Evolutionary conservation across 768 basidiomycete genomes (phyloP).

Genomic region (Pleurotus giganteus): DNA sequence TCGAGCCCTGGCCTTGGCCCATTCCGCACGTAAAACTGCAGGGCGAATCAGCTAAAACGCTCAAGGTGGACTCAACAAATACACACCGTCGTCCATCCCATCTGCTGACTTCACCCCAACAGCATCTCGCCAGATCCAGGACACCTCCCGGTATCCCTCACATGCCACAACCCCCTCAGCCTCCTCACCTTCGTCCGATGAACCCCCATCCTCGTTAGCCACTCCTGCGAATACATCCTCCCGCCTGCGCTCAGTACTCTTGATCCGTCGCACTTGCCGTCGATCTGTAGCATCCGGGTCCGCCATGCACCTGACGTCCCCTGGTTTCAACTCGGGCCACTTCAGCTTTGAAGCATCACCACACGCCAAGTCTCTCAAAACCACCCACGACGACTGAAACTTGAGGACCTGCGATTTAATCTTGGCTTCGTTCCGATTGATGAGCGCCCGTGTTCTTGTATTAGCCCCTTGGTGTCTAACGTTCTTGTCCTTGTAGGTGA

Average conservation of each 20-base stretch:
- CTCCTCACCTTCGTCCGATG: background rate
- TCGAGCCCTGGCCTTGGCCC: conserved; percentile 16
- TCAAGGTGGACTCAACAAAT: background rate
- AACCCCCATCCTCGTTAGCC: too few species aligned
- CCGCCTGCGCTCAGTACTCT: background rate
- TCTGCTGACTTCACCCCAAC: background rate
- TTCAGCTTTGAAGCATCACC: background rate
- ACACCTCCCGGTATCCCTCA: background rate
- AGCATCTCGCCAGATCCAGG: background rate
- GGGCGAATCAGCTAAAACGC: background rate
- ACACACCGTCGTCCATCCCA: background rate
- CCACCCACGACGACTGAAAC: background rate
- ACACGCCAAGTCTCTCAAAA: background rate
- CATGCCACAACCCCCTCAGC: background rate
- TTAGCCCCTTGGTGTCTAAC: background rate
- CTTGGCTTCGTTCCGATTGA: background rate
- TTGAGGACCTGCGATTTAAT: background rate
- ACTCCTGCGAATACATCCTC: too few species aligned
- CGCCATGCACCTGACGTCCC: background rate
- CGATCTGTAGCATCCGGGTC: background rate
- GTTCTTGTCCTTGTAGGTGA: background rate
- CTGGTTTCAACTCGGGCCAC: background rate
- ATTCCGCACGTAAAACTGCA: conserved; percentile 8
- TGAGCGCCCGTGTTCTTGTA: background rate
- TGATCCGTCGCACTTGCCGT: too few species aligned